Base-by-base conservation (phyloP, 257 asterid species). In the Solanum neorickii region DNA sequence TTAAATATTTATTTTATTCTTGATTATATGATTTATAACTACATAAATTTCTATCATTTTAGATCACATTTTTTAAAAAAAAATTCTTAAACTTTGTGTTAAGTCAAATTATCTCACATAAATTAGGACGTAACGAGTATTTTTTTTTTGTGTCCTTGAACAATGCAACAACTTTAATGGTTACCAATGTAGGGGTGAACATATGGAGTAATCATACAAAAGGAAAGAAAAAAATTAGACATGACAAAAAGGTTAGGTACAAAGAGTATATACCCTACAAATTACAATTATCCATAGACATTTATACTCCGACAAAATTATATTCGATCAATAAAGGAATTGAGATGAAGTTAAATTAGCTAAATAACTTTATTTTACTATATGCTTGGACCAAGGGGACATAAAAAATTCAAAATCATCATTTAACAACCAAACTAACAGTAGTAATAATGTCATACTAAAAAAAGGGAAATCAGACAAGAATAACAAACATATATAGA, bases 351-450 rank as follows among this genome's bases (percentile, higher is more conserved):
- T 33, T 37, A 29, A 75, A 87, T 70, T 59, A 74, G 47, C 85
- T 80, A 3, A 37, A 12, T 59, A 73, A 37, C 88, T 87, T 87
- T 86, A 82, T 52, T 87, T 87, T 60, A 74, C 82, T 73, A 37
- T 73, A 37, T 87, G 84, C 86, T 88, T 89, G 83, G 87, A 84
- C 87, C 16, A 83, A 74, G 87, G 88, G 69, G 73, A 70, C 91
- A 87, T 46, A 56, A 89, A 75, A 87, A 15, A 20, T 33, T 44
- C 42, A 62, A 86, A 49, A 52, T 7, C 83, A 49, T 80, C 84
- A 47, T 80, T 80, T 27, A 80, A 27, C 25, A 80, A 80, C 84
- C 84, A 80, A 80, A 47, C 84, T 80, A 47, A 47, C 66, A 80
- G 84, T 46, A 73, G 5, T 20, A 37, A 73, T 47, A 78, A 29